Conservation (phyloP, 2,329 filamentous ascomycete genomes). For the Basipetospora sp. region DNA sequence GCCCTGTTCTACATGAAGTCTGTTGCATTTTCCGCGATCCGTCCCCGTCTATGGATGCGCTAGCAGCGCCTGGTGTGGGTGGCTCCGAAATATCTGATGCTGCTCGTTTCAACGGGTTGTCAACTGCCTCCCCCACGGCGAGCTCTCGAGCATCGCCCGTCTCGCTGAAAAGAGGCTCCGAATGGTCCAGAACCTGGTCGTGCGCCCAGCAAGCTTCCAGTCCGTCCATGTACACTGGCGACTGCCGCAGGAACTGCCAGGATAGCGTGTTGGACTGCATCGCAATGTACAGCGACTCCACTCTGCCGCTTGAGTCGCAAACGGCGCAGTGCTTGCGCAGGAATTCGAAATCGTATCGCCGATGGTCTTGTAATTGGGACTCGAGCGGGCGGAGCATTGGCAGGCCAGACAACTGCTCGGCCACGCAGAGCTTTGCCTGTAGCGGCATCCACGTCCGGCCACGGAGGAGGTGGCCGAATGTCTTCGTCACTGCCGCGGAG, state of each 20-base stretch:
- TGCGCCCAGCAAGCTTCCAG: conserved; percentile 41
- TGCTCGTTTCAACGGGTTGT: too few species aligned
- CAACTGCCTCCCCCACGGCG: background rate
- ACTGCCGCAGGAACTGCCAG: conserved; percentile 36
- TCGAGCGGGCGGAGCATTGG: conserved; percentile 45
- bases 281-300: conserved; percentile 46
- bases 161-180: too few species aligned
- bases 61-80: background rate
- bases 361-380: conserved; percentile 22
- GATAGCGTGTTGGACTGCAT: conserved; percentile 39
- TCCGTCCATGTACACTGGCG: conserved; percentile 34
- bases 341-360: conserved; percentile 34
- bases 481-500: conserved; percentile 28
- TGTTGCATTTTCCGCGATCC: conserved; percentile 22
- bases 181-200: conserved; percentile 34
- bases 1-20: conserved; percentile 22
- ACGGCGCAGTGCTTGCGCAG: conserved; percentile 41
- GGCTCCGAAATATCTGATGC: too few species aligned
- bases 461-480: conserved; percentile 35
- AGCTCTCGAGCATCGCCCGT: too few species aligned
- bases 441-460: conserved; percentile 41
- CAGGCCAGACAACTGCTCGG: conserved; percentile 36
- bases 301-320: conserved; percentile 35
- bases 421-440: conserved; percentile 44
- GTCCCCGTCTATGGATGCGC: background rate